Conservation (phyloP, 202 grass and related monocot genomes). For the Schoenoplectus triqueter region DNA sequence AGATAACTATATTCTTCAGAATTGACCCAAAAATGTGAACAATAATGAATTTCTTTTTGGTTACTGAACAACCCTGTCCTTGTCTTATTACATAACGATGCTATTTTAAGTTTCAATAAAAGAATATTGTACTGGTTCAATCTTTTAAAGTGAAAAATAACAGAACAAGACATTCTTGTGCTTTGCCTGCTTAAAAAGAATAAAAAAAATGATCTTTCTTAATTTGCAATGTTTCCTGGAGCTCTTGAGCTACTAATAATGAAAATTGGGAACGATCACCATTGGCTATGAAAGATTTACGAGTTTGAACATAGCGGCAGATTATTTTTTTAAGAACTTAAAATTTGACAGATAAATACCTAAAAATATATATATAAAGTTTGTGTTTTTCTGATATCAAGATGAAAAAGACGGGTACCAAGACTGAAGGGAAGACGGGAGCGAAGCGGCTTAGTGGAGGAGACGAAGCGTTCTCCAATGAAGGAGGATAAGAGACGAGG, state of each 20-base stretch:
- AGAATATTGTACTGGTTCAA: background rate
- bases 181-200: too few relatives aligned
- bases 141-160: too few relatives aligned
- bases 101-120: background rate
- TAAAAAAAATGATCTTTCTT: background rate
- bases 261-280: constrained; percentile 12
- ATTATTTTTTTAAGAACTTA: background rate
- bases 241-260: background rate
- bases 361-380: too few relatives aligned
- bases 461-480: constrained; percentile 56
- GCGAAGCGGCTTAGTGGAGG: constrained; percentile 43
- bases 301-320: background rate
- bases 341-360: background rate
- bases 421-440: constrained; percentile 34
- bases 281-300: background rate
- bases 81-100: background rate
- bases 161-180: too few relatives aligned
- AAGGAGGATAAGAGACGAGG: constrained; percentile 72
- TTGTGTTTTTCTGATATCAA: background rate
- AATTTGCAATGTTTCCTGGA: background rate
- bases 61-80: background rate
- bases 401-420: constrained; percentile 19
- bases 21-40: background rate
- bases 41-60: background rate
- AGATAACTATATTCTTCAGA: background rate